Conservation (phyloP, 331 rosid species). For the Quercus phellos region DNA sequence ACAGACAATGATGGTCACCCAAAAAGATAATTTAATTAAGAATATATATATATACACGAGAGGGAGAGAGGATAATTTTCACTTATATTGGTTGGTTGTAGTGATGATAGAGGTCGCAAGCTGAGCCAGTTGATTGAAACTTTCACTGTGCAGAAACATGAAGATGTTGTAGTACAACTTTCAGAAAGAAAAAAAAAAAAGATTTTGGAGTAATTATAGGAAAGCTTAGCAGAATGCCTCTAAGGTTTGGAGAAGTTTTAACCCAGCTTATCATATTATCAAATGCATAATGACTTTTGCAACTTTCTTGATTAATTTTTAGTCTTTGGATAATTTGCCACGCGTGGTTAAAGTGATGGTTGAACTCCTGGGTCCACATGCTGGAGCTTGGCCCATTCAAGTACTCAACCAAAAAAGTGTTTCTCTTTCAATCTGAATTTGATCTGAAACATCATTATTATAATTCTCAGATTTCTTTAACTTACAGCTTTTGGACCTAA, state of each 20-base stretch:
- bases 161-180: constrained; percentile 25
- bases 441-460: not conserved
- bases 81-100: constrained; percentile 19
- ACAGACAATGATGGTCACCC: constrained; percentile 19
- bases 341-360: constrained; percentile 27
- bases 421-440: constrained; percentile 5
- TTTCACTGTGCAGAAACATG: constrained; percentile 15
- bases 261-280: constrained; percentile 23
- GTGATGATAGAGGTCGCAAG: constrained; percentile 44
- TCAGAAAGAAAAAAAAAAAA: not conserved
- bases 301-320: constrained; percentile 11
- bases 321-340: constrained; percentile 21
- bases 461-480: not conserved
- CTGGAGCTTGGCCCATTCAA: constrained; percentile 1
- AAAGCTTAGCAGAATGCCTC: constrained; percentile 5
- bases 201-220: constrained; percentile 33
- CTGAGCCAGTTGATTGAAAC: constrained; percentile 22
- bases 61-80: constrained; percentile 16
- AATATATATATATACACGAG: constrained; percentile 21
- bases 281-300: constrained; percentile 23
- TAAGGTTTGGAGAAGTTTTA: constrained; percentile 11
- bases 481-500: not conserved
- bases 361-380: constrained; percentile 19
- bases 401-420: constrained; percentile 2
- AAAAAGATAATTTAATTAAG: not conserved